A percentile compares a stretch with the other conserved stretches of the same genome.
Conservation (phyloP, 192 early-diverging fungal genomes). For the Phlyctochytrium arcticum region DNA sequence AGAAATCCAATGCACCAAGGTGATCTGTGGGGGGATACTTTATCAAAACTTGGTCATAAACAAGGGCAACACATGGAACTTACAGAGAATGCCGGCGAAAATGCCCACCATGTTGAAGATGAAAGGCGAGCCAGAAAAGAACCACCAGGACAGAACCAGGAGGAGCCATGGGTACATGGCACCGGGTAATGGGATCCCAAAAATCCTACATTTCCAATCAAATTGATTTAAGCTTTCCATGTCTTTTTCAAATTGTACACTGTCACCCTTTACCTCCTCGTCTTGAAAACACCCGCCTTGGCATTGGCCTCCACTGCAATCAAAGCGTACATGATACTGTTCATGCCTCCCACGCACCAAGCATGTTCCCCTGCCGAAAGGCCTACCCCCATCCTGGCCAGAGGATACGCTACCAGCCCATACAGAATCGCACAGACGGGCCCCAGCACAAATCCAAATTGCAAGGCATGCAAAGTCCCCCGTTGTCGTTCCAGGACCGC, state of each 20-base stretch:
- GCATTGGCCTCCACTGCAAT: slow-evolving; percentile 18
- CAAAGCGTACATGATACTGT: slow-evolving; percentile 7
- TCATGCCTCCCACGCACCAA: slow-evolving; percentile 13
- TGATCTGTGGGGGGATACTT: neutral
- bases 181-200: slow-evolving; percentile 19
- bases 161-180: slow-evolving; percentile 24
- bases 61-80: no score
- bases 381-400: neutral
- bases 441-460: neutral
- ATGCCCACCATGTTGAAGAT: slow-evolving; percentile 20
- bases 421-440: neutral
- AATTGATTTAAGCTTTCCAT: neutral
- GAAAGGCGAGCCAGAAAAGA: slow-evolving; percentile 15
- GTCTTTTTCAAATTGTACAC: neutral
- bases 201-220: neutral
- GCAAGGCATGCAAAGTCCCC: slow-evolving; percentile 10
- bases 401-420: neutral
- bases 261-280: neutral
- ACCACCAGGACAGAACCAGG: neutral
- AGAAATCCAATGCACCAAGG: slow-evolving; percentile 13
- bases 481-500: slow-evolving; percentile 14
- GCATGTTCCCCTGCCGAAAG: no score
- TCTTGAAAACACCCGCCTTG: slow-evolving; percentile 20
- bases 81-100: slow-evolving; percentile 13
- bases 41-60: no score